These are phyloP conservation scores for Ganoderma lucidum DNA, from an alignment of 1,284 basidiomycete species.

Conservation along the genomic window DNA sequence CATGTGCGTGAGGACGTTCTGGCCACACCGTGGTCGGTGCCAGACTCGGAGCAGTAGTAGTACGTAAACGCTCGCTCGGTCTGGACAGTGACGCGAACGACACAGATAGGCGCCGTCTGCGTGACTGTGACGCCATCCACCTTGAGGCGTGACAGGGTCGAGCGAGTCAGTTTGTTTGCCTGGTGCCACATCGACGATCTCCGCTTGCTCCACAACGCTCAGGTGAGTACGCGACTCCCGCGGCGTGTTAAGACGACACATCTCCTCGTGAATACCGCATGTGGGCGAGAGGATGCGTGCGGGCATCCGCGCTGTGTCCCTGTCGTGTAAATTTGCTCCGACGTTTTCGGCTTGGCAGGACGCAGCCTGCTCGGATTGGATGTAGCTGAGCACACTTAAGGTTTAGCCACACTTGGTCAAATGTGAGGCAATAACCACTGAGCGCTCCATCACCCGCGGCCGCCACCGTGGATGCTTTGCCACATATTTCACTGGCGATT, in stretches of 20 bases:
- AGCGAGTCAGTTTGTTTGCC: slow-evolving; percentile 20
- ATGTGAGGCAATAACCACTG: slow-evolving; percentile 3
- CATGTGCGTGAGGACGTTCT: not conserved
- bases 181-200: slow-evolving; percentile 1
- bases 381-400: not conserved
- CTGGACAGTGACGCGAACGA: not conserved
- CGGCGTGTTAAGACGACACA: not conserved
- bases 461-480: not conserved
- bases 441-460: not conserved
- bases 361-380: not conserved
- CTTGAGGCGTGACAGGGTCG: slow-evolving; percentile 22
- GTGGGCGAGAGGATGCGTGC: too few relatives aligned
- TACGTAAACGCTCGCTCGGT: slow-evolving; percentile 1
- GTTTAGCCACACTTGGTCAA: slow-evolving; percentile 4
- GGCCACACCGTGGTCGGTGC: not conserved
- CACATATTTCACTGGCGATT: not conserved
- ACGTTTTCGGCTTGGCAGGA: not conserved
- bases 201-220: not conserved
- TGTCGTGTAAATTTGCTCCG: not conserved
- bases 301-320: not conserved
- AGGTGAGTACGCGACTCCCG: not conserved
- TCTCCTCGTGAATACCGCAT: not conserved
- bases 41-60: too few relatives aligned
- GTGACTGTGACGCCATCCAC: slow-evolving; percentile 27
- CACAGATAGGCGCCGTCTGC: not conserved